Evolutionary conservation across 2,329 filamentous ascomycete species (phyloP).

Genomic region (Alternaria sp.): DNA sequence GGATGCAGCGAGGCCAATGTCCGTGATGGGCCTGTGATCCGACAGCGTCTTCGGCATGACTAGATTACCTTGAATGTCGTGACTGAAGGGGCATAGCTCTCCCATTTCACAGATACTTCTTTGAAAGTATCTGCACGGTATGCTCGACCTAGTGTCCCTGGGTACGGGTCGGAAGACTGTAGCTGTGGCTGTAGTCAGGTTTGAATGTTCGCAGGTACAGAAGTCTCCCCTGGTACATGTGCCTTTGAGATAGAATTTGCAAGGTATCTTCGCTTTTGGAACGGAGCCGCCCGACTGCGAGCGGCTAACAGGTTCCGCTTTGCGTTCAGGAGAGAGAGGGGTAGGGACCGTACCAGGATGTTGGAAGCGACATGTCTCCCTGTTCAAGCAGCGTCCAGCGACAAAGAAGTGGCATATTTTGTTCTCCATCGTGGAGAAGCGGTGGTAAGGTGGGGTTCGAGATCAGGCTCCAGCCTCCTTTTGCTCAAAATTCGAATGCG

Average conservation of each 20-base stretch:
- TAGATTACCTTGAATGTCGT: not conserved
- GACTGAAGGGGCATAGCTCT: slow-evolving; percentile 1
- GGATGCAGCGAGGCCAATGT: not conserved
- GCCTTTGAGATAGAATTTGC: slow-evolving; percentile 6
- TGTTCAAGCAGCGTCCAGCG: slow-evolving; percentile 3
- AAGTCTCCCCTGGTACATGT: slow-evolving; percentile 4
- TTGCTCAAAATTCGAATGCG: not conserved
- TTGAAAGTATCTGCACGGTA: slow-evolving; percentile 1
- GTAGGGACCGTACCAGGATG: slow-evolving; percentile 1
- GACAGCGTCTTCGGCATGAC: slow-evolving; percentile 4
- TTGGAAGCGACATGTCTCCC: slow-evolving; percentile 4
- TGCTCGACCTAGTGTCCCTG: not conserved
- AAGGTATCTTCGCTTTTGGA: slow-evolving; percentile 2
- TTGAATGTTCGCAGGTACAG: slow-evolving; percentile 1
- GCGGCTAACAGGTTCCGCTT: not conserved
- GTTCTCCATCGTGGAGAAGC: not conserved
- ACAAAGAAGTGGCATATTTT: slow-evolving; percentile 9
- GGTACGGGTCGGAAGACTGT: not conserved
- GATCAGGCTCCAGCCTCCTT: slow-evolving; percentile 1
- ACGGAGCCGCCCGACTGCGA: slow-evolving; percentile 2
- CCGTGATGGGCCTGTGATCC: not conserved
- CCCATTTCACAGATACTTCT: slow-evolving; percentile 1
- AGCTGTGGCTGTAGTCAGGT: not conserved
- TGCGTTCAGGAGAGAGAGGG: not conserved
- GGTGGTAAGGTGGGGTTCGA: not conserved